Evolutionary conservation across 495 filamentous ascomycete species (phyloP), one percentile per base, ranked within the genome.

Genomic region (Parachaetomium inaequale): DNA sequence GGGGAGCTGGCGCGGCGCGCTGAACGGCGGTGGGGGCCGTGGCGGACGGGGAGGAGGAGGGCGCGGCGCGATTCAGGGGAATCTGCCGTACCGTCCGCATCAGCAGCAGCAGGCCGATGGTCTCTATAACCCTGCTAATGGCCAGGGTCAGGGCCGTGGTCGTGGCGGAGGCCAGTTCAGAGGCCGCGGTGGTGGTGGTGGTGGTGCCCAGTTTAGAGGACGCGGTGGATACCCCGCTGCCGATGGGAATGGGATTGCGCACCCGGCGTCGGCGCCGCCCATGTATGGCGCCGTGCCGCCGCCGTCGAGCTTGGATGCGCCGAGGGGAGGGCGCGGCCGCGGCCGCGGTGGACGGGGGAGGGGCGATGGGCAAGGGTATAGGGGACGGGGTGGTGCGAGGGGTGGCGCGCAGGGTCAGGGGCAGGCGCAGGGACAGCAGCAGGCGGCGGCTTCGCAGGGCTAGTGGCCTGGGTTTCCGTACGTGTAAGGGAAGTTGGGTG

Each of bases 261-360:
- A 65, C 31, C 57, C 67, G 36, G 55, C 60, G 12, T 59, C 62
- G 28, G 62, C 47, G 23, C 59, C 63, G 49, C 61, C 63, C 23
- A 25, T 85, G 73, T 96, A 94, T 68, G 79, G 80, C 36, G 84
- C 84, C 55, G 89, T 93, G 10, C 92, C 94, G 4, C 94, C 94
- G 6, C 93, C 93, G 0, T 73, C 88, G 29, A 83, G 64, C 38
- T 65, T 94, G 34, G 84, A 92, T 63, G 54, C 73, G 15, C 73
- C 75, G 25, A 74, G 85, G n/a, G 74, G 82, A 55, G 78, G 86
- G 50, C 77, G 86, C 17, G 76, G 59, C 1, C 50, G 70, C 26
- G 70, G 68, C 7, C 49, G 62, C 10, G 59, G 59, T n/a, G 64
- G 62, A 11, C 45, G 58, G 12, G 61, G 66, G 0, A 15, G 63